Evolutionary conservation across 78 protist species (phyloP), one percentile per base, ranked within the genome.

Genomic region (Trichosphaerium sp.): DNA sequence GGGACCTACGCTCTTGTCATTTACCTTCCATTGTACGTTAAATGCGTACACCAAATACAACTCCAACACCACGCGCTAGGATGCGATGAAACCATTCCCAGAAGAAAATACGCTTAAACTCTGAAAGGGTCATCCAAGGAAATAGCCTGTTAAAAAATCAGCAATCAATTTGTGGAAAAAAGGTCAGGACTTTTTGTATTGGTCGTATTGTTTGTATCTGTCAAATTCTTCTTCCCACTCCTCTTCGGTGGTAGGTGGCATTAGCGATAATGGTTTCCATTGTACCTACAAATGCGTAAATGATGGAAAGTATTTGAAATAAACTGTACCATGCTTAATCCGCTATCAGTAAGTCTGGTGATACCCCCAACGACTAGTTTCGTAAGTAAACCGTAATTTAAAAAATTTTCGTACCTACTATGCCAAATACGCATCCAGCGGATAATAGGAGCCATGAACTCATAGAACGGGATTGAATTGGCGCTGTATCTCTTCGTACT

Each of bases 151-250:
- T 7, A 28, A 35, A 18, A 8, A 34, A 35, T 21, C 40, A 26
- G 4, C 12, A 64, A n/a, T n/a, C n/a, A n/a, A n/a, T n/a, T n/a
- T n/a, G n/a, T n/a, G n/a, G 64, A 42, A 47, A 4, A 1, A 5
- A 4, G 37, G 5, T 0, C 64, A 69, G 0, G 34, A 79, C 91
- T 57, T 57, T 42, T 87, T 69, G 82, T 77, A 90, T 60, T 89
- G 92, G 11, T 94, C 94, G 42, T 28, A 87, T 43, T 61, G 57
- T 78, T 86, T 76, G 66, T 90, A 92, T 72, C 72, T 49, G 31
- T 64, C 90, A 59, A 92, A 92, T 76, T 88, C 93, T 0, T 29
- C 87, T 39, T 72, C 87, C 97, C 97, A 92, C 40, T 82, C 92
- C 23, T 15, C 82, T 4, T 67, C 68, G 2, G 58, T 43, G 12